Evolutionary conservation across 352 stramenopile genomes (phyloP).

Genomic region (Phytophthora agathidicida): DNA sequence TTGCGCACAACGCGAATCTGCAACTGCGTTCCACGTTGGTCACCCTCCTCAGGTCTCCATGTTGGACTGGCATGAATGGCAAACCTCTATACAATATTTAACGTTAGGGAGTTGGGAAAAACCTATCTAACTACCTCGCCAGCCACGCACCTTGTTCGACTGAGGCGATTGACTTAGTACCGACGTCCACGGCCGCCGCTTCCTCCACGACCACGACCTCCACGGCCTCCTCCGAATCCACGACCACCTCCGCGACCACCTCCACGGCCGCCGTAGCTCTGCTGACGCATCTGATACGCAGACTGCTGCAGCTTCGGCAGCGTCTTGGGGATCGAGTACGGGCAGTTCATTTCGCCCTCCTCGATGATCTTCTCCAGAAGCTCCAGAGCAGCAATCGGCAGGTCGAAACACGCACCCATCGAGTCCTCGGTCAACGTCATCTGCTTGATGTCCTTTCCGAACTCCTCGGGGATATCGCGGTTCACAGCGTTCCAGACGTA

Average conservation of each 20-base stretch:
- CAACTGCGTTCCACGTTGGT: too few species aligned
- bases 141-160: constrained; percentile 12
- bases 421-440: constrained; percentile 90
- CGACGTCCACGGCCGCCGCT: constrained; percentile 33
- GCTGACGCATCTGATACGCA: constrained; percentile 52
- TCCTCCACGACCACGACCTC: constrained; percentile 47
- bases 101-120: constrained; percentile 33
- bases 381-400: constrained; percentile 71
- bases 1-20: too few species aligned
- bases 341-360: constrained; percentile 51
- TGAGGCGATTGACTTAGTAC: constrained; percentile 32
- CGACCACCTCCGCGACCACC: constrained; percentile 44
- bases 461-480: constrained; percentile 79
- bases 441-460: constrained; percentile 87
- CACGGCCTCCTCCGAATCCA: constrained; percentile 34
- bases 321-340: constrained; percentile 81
- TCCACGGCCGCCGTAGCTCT: constrained; percentile 50
- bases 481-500: constrained; percentile 94
- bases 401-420: constrained; percentile 92
- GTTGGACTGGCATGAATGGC: constrained; percentile 20
- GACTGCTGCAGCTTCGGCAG: constrained; percentile 82
- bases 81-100: constrained; percentile 49
- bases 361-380: constrained; percentile 82
- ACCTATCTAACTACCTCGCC: constrained; percentile 37
- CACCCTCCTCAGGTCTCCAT: too few species aligned